A percentile compares a stretch with the other conserved stretches of the same genome.
These are phyloP conservation scores for Moesziomyces sp. DNA, from an alignment of 1,284 basidiomycete genomes.

Conservation along the genomic window DNA sequence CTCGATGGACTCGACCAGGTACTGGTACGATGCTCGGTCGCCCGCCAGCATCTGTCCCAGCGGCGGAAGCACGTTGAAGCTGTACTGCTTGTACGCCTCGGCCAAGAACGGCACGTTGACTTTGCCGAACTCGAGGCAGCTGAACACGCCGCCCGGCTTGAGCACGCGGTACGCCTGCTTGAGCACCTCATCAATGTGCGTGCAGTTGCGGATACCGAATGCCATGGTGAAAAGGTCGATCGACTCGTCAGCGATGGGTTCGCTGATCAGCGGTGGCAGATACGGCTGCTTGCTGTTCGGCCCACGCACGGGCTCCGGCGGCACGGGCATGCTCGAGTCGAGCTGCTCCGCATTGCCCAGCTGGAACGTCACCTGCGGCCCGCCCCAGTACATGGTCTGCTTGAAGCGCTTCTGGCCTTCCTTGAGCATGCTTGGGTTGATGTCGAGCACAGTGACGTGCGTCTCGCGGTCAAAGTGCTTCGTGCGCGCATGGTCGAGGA, in stretches of 20 bases:
- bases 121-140: constrained; percentile 95
- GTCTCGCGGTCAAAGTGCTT: constrained; percentile 76
- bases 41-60: constrained; percentile 95
- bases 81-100: constrained; percentile 93
- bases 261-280: constrained; percentile 59
- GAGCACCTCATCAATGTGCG: constrained; percentile 87
- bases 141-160: constrained; percentile 95
- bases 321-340: constrained; percentile 48
- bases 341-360: constrained; percentile 93
- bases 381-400: constrained; percentile 71
- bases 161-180: constrained; percentile 91
- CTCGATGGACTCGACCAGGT: constrained; percentile 96
- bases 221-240: constrained; percentile 98
- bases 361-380: constrained; percentile 90
- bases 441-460: constrained; percentile 89
- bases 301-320: constrained; percentile 31
- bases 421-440: constrained; percentile 93
- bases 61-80: constrained; percentile 93
- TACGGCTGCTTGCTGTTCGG: constrained; percentile 53
- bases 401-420: constrained; percentile 83
- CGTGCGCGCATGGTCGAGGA: constrained; percentile 90
- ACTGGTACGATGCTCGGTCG: constrained; percentile 90
- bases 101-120: constrained; percentile 88
- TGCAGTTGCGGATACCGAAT: constrained; percentile 98
- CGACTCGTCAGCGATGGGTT: constrained; percentile 71